These are phyloP conservation scores for Mucor piriformis DNA, from an alignment of 371 early-diverging fungal species.

Conservation along the genomic window DNA sequence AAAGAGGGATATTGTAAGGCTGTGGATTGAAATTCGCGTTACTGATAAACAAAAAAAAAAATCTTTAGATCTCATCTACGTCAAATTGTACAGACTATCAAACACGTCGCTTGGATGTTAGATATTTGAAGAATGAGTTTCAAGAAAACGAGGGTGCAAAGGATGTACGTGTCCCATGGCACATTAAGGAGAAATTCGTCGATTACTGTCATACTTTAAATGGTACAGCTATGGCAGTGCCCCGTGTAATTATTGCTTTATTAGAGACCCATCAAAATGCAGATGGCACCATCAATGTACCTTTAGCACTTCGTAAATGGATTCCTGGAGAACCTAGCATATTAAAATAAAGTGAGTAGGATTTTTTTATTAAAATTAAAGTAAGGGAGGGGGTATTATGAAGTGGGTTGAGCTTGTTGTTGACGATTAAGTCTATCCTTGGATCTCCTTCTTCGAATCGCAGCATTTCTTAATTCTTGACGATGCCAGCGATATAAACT, in stretches of 20 bases:
- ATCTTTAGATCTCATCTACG: conserved; percentile 69
- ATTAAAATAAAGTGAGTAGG: conserved; percentile 19
- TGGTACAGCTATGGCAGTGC: conserved; percentile 93
- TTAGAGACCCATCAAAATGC: conserved; percentile 80
- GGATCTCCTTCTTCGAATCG: conserved; percentile 15
- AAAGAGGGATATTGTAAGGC: too few species aligned
- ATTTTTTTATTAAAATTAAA: not conserved
- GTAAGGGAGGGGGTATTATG: not conserved
- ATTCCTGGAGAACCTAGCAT: conserved; percentile 54
- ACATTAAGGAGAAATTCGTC: conserved; percentile 35
- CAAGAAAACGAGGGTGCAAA: conserved; percentile 37
- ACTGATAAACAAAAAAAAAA: too few species aligned
- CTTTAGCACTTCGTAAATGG: conserved; percentile 74
- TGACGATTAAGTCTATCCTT: conserved; percentile 12
- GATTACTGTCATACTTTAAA: conserved; percentile 91
- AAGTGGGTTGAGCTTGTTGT: conserved; percentile 7
- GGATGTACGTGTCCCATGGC: conserved; percentile 22
- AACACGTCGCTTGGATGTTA: conserved; percentile 73
- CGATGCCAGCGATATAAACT: conserved; percentile 61
- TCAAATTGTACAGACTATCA: conserved; percentile 92
- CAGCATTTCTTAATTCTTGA: conserved; percentile 13
- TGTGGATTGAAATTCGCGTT: too few species aligned
- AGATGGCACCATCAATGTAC: conserved; percentile 78
- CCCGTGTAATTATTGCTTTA: conserved; percentile 84
- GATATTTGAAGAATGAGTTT: conserved; percentile 47